Percentiles rank a stretch among this genome's conserved stretches.
These are phyloP conservation scores for Sicyos baderoa DNA, from an alignment of 306 rosid genomes.

Conservation along the genomic window DNA sequence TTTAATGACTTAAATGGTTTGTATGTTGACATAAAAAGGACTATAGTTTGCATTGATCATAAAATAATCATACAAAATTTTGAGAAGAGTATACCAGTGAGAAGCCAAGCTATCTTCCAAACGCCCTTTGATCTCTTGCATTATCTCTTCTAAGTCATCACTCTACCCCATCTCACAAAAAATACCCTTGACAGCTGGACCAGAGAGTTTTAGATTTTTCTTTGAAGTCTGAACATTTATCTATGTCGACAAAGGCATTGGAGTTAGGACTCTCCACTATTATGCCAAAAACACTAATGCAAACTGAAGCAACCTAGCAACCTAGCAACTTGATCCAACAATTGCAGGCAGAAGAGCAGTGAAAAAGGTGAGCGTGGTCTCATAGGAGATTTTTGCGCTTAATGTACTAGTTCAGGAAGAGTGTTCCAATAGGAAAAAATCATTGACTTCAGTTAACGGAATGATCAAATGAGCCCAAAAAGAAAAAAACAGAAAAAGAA, in stretches of 20 bases:
- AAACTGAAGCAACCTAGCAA: slow-evolving; percentile 11
- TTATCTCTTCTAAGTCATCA: background rate
- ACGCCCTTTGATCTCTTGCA: background rate
- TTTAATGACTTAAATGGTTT: slow-evolving; percentile 5
- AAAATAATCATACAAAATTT: background rate
- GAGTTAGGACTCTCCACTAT: background rate
- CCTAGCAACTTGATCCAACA: slow-evolving; percentile 10
- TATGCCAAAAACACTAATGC: slow-evolving; percentile 1
- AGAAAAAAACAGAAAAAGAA: background rate
- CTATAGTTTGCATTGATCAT: background rate
- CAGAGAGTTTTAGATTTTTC: background rate
- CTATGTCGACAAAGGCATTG: background rate
- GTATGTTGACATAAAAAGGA: background rate
- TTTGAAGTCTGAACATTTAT: background rate
- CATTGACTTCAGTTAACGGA: background rate
- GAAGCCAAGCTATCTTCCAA: background rate
- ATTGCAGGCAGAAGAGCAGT: background rate
- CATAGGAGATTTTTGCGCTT: background rate
- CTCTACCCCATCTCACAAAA: slow-evolving; percentile 10
- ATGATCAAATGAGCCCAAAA: background rate
- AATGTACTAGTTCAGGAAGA: background rate
- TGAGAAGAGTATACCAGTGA: background rate
- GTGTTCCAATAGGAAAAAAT: background rate
- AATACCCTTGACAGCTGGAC: slow-evolving; percentile 8
- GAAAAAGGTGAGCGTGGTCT: slow-evolving; percentile 1